phyloP scores from a whole-genome alignment of 192 early-diverging fungal genomes.

The Spizellomyces sp. region DNA sequence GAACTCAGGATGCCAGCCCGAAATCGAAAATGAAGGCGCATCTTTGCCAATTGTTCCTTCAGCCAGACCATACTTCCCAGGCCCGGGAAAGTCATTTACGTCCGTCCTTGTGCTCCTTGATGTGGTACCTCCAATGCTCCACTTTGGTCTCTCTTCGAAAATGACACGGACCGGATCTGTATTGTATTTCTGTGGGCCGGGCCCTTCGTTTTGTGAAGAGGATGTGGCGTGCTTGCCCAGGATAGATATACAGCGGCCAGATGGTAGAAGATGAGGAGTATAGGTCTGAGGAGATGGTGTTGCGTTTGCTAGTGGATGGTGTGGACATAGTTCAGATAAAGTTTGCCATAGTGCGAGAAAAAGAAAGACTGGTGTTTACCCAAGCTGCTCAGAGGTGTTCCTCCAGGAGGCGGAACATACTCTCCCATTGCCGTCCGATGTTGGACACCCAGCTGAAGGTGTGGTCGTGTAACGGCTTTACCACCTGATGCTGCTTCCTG shows the following conservation, averaged over 20 bases:
- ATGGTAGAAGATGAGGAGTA: slow-evolving; percentile 44
- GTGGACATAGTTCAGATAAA: neutral
- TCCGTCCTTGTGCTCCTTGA: slow-evolving; percentile 13
- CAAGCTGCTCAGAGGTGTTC: slow-evolving; percentile 39
- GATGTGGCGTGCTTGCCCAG: slow-evolving; percentile 47
- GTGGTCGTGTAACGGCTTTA: neutral
- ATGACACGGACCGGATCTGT: slow-evolving; percentile 24
- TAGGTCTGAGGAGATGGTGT: slow-evolving; percentile 53
- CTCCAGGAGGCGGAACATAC: slow-evolving; percentile 36
- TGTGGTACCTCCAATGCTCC: slow-evolving; percentile 40
- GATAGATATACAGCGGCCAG: slow-evolving; percentile 52
- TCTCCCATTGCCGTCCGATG: slow-evolving; percentile 54
- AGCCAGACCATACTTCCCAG: slow-evolving; percentile 41
- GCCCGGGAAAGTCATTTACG: slow-evolving; percentile 37
- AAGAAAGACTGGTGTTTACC: slow-evolving; percentile 19
- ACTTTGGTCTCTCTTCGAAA: slow-evolving; percentile 47
- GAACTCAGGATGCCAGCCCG: slow-evolving; percentile 30
- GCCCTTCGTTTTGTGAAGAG: slow-evolving; percentile 30
- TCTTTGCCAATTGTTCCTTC: slow-evolving; percentile 39
- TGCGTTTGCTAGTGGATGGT: slow-evolving; percentile 39
- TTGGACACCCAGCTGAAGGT: slow-evolving; percentile 27
- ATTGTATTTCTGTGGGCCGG: slow-evolving; percentile 50
- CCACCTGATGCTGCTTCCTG: neutral
- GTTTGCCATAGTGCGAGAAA: neutral
- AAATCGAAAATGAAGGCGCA: slow-evolving; percentile 39